Conservation (phyloP, 768 basidiomycete genomes). For the Lactifluus piperatus region DNA sequence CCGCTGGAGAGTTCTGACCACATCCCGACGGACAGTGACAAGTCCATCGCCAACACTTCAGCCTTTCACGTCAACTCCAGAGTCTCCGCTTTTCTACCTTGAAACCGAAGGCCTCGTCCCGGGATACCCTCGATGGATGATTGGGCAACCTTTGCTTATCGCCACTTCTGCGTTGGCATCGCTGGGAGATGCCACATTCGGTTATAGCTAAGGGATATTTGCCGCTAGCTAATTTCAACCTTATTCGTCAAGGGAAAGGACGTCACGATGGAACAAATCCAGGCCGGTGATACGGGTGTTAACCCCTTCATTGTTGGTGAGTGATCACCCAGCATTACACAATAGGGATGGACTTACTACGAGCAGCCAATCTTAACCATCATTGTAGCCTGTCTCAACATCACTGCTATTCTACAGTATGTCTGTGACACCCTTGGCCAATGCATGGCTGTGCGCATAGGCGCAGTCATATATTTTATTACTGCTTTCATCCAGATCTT, state of each 20-base stretch:
- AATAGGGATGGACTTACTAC: not conserved
- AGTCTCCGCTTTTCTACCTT: constrained; percentile 20
- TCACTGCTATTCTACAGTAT: constrained; percentile 43
- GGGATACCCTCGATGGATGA: constrained; percentile 46
- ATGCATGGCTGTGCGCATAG: constrained; percentile 41
- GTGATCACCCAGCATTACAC: constrained; percentile 1
- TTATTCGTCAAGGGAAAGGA: constrained; percentile 37
- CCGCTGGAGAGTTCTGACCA: too few species aligned
- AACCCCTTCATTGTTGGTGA: constrained; percentile 40
- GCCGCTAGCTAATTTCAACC: constrained; percentile 45
- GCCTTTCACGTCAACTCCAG: not conserved
- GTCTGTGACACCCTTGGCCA: constrained; percentile 43
- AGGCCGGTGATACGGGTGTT: constrained; percentile 36
- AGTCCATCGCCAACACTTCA: too few species aligned
- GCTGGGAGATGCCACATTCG: constrained; percentile 49
- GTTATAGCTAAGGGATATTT: constrained; percentile 46
- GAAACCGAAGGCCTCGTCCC: constrained; percentile 31
- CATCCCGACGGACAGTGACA: not conserved
- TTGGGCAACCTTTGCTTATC: constrained; percentile 40
- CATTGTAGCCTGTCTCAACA: constrained; percentile 40
- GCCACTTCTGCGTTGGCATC: constrained; percentile 45
- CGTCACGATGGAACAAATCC: constrained; percentile 38
- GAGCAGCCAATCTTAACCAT: constrained; percentile 29
- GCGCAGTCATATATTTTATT: constrained; percentile 40
- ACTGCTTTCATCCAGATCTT: constrained; percentile 44